phyloP scores from a whole-genome alignment of 192 early-diverging fungal genomes.

The Phlyctochytrium arcticum region DNA sequence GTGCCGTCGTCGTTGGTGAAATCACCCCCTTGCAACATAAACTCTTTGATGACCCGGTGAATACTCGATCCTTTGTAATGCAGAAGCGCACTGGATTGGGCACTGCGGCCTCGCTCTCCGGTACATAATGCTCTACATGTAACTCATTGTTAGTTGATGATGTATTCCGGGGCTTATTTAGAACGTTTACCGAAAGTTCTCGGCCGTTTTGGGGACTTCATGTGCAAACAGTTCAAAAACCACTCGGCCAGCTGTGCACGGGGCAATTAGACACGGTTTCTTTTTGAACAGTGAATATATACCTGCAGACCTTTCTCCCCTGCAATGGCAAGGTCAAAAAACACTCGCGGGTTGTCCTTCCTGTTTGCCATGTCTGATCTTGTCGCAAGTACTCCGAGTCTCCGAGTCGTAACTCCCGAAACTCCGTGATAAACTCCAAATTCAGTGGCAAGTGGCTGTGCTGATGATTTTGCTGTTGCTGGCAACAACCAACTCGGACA shows the following conservation, averaged over 20 bases:
- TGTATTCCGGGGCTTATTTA: background rate
- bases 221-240: constrained; percentile 59
- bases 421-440: too few species aligned
- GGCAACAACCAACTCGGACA: too few species aligned
- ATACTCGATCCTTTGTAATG: constrained; percentile 73
- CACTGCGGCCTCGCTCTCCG: constrained; percentile 68
- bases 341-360: constrained; percentile 57
- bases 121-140: constrained; percentile 72
- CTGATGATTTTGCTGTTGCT: too few species aligned
- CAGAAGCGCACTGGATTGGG: constrained; percentile 62
- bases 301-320: constrained; percentile 23
- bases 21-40: constrained; percentile 92
- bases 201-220: constrained; percentile 68
- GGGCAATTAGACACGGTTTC: background rate
- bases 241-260: constrained; percentile 57
- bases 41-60: constrained; percentile 78
- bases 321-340: constrained; percentile 88
- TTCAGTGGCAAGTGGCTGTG: too few species aligned
- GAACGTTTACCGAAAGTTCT: constrained; percentile 75
- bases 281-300: background rate
- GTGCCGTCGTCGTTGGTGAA: constrained; percentile 48
- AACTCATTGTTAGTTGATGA: background rate
- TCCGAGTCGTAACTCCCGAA: too few species aligned
- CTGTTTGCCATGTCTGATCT: background rate
- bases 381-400: too few species aligned